phyloP scores from a whole-genome alignment of 768 basidiomycete species.

The Pleurotus eryngii region DNA sequence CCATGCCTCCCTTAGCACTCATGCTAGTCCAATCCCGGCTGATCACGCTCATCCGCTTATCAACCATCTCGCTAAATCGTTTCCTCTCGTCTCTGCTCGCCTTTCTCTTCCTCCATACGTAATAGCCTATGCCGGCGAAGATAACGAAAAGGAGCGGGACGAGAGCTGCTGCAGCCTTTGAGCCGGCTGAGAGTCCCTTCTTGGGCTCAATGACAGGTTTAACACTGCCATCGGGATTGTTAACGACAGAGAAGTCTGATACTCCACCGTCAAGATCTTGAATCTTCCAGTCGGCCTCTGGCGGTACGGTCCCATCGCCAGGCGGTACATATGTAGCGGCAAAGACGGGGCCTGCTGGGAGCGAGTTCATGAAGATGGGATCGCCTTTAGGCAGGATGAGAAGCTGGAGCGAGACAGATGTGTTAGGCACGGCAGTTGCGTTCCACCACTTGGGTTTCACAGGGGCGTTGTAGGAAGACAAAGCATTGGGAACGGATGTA shows the following conservation, averaged over 20 bases:
- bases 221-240: slow-evolving; percentile 26
- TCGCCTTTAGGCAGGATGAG: slow-evolving; percentile 49
- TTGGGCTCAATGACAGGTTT: neutral
- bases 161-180: slow-evolving; percentile 61
- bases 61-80: slow-evolving; percentile 63
- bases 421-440: neutral
- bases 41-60: slow-evolving; percentile 83
- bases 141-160: slow-evolving; percentile 61
- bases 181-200: slow-evolving; percentile 40
- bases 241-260: slow-evolving; percentile 38
- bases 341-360: slow-evolving; percentile 69
- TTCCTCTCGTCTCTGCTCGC: slow-evolving; percentile 48
- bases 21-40: slow-evolving; percentile 76
- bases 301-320: slow-evolving; percentile 32
- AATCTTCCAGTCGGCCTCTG: slow-evolving; percentile 38
- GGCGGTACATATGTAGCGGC: slow-evolving; percentile 55
- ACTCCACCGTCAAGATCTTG: slow-evolving; percentile 21
- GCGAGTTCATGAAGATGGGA: slow-evolving; percentile 46
- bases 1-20: slow-evolving; percentile 63
- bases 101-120: slow-evolving; percentile 51
- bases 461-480: slow-evolving; percentile 46
- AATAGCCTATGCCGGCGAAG: slow-evolving; percentile 37
- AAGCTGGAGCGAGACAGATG: slow-evolving; percentile 50
- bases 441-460: slow-evolving; percentile 69
- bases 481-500: slow-evolving; percentile 43